phyloP scores from a whole-genome alignment of 2,329 filamentous ascomycete genomes.

The Aplosporella prunicola region DNA sequence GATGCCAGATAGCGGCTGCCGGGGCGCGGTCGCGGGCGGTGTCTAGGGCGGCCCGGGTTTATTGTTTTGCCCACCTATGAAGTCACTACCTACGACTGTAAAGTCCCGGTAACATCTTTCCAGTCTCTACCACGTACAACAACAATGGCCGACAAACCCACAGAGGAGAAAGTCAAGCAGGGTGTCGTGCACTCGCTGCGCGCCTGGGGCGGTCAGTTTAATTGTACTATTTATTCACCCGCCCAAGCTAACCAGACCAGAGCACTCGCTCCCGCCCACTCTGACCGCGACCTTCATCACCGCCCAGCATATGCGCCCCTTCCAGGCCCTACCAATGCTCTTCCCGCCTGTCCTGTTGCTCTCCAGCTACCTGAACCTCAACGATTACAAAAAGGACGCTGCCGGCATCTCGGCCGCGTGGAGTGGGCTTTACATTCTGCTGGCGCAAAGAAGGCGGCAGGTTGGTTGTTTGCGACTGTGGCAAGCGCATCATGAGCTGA shows the following conservation, averaged over 20 bases:
- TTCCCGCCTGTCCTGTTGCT: conserved; percentile 59
- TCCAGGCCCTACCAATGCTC: conserved; percentile 55
- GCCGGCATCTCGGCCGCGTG: conserved; percentile 56
- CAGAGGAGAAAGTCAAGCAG: conserved; percentile 30
- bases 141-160: conserved; percentile 31
- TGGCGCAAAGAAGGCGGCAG: conserved; percentile 50
- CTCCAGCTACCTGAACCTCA: conserved; percentile 55
- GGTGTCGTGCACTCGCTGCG: conserved; percentile 36
- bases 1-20: too few species aligned
- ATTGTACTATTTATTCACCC: not conserved
- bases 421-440: conserved; percentile 55
- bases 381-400: conserved; percentile 52
- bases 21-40: too few species aligned
- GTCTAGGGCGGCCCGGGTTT: too few species aligned
- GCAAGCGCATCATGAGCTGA: not conserved
- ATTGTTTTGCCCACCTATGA: too few species aligned
- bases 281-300: conserved; percentile 57
- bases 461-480: conserved; percentile 15
- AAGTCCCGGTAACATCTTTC: too few species aligned
- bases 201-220: conserved; percentile 43
- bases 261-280: conserved; percentile 55
- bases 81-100: too few species aligned
- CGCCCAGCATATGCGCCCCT: conserved; percentile 57
- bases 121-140: not conserved
- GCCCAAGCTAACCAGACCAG: conserved; percentile 27